A percentile compares a stretch with the other conserved stretches of the same genome.
phyloP scores from a whole-genome alignment of 1,284 basidiomycete genomes.

The Pholiota adiposa region DNA sequence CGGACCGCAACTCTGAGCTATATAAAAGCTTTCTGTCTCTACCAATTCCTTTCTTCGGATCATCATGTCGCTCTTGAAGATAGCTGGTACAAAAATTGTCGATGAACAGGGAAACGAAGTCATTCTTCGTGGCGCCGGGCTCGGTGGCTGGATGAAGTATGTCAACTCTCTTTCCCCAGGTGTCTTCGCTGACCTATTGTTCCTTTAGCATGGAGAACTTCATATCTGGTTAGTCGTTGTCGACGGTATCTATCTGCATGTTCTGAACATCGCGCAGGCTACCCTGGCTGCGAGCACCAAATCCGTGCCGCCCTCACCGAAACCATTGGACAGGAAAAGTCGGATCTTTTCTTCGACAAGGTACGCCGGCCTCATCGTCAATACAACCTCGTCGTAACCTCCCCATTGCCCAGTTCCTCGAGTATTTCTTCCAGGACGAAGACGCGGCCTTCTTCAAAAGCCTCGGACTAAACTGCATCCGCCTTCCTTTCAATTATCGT shows the following conservation, averaged over 20 bases:
- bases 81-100: slow-evolving; percentile 62
- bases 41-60: slow-evolving; percentile 8
- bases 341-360: slow-evolving; percentile 83
- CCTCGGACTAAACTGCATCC: slow-evolving; percentile 75
- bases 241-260: not conserved
- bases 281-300: slow-evolving; percentile 44
- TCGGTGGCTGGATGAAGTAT: slow-evolving; percentile 77
- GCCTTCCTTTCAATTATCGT: slow-evolving; percentile 69
- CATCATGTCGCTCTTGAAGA: slow-evolving; percentile 50
- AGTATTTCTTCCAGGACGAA: slow-evolving; percentile 73
- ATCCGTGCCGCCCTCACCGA: slow-evolving; percentile 73
- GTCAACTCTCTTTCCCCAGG: slow-evolving; percentile 25
- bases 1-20: slow-evolving; percentile 6
- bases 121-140: slow-evolving; percentile 69
- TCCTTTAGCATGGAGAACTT: slow-evolving; percentile 43
- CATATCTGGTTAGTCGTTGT: slow-evolving; percentile 33
- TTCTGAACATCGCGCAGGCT: slow-evolving; percentile 27
- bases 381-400: not conserved
- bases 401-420: slow-evolving; percentile 56
- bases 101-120: slow-evolving; percentile 59
- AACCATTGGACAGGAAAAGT: slow-evolving; percentile 70
- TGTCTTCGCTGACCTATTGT: slow-evolving; percentile 3
- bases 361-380: slow-evolving; percentile 33
- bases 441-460: slow-evolving; percentile 74
- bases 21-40: slow-evolving; percentile 4